phyloP scores from a whole-genome alignment of 78 protist genomes.

The Anaeramoeba flamelloides region DNA sequence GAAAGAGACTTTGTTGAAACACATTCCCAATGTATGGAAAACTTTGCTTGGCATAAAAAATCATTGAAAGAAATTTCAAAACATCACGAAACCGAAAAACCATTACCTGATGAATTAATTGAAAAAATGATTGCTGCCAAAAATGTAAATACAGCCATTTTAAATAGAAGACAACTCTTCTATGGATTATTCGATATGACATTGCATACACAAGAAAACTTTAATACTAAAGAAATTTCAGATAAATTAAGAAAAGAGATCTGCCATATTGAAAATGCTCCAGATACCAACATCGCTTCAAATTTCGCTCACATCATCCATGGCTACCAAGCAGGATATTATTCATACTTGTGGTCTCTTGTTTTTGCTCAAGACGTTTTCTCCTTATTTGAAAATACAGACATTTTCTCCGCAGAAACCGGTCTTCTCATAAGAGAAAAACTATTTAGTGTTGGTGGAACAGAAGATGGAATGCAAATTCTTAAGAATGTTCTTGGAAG shows the following conservation, averaged over 20 bases:
- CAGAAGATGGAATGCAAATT: slow-evolving; percentile 14
- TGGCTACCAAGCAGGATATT: not conserved
- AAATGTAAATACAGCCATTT: not conserved
- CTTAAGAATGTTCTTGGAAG: slow-evolving; percentile 42
- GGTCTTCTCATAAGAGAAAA: not conserved
- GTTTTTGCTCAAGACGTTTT: not conserved
- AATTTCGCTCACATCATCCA: not conserved
- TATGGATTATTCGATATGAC: not conserved
- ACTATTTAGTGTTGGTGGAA: slow-evolving; percentile 39
- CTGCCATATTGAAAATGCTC: not conserved
- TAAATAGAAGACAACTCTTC: not conserved
- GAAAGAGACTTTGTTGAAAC: not conserved
- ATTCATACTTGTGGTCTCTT: not conserved
- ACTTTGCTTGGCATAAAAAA: not conserved
- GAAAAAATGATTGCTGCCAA: not conserved
- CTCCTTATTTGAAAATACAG: not conserved
- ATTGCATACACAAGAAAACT: not conserved
- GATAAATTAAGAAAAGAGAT: not conserved
- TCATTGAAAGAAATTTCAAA: not conserved
- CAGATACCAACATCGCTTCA: not conserved
- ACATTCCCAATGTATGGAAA: not conserved
- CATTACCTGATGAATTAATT: not conserved
- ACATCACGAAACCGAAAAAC: not conserved
- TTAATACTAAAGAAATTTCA: not conserved
- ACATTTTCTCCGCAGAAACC: not conserved